These are phyloP conservation scores for Nakazawaea populi DNA, from an alignment of 805 yeast genomes.

Conservation along the genomic window DNA sequence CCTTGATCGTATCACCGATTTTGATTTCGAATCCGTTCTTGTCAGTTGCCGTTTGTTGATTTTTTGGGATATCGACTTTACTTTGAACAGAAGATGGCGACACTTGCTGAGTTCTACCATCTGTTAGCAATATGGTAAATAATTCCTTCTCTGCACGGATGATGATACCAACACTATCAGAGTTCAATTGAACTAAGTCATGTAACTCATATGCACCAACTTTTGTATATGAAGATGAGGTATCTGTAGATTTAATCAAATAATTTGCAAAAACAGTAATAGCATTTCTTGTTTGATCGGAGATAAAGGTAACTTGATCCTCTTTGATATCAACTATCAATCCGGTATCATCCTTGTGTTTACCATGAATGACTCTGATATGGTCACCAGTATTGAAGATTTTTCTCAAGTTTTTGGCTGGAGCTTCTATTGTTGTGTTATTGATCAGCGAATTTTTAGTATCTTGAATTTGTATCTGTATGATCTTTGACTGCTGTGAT, in stretches of 20 bases:
- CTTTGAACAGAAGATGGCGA: slow-evolving; percentile 80
- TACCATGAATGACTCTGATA: slow-evolving; percentile 87
- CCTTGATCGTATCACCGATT: slow-evolving; percentile 91
- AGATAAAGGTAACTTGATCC: slow-evolving; percentile 83
- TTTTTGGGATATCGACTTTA: slow-evolving; percentile 56
- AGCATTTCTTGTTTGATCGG: slow-evolving; percentile 85
- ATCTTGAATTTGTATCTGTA: slow-evolving; percentile 43
- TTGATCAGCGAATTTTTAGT: slow-evolving; percentile 51
- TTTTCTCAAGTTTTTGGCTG: slow-evolving; percentile 76
- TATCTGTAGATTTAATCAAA: slow-evolving; percentile 83
- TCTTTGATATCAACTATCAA: slow-evolving; percentile 77
- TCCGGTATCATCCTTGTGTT: slow-evolving; percentile 91
- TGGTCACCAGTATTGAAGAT: slow-evolving; percentile 90
- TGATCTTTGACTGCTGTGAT: slow-evolving; percentile 51
- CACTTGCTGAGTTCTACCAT: slow-evolving; percentile 67
- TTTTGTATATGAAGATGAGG: slow-evolving; percentile 62
- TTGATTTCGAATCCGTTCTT: slow-evolving; percentile 76
- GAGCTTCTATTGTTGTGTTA: slow-evolving; percentile 67
- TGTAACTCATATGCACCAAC: slow-evolving; percentile 79
- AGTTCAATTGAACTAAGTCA: slow-evolving; percentile 83
- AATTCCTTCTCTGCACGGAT: slow-evolving; percentile 86
- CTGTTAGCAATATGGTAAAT: slow-evolving; percentile 73
- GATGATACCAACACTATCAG: slow-evolving; percentile 83
- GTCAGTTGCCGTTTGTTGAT: slow-evolving; percentile 83
- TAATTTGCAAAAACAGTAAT: slow-evolving; percentile 91